Conservation (phyloP, 2,329 filamentous ascomycete species). For the Pseudocercospora macadamiae region DNA sequence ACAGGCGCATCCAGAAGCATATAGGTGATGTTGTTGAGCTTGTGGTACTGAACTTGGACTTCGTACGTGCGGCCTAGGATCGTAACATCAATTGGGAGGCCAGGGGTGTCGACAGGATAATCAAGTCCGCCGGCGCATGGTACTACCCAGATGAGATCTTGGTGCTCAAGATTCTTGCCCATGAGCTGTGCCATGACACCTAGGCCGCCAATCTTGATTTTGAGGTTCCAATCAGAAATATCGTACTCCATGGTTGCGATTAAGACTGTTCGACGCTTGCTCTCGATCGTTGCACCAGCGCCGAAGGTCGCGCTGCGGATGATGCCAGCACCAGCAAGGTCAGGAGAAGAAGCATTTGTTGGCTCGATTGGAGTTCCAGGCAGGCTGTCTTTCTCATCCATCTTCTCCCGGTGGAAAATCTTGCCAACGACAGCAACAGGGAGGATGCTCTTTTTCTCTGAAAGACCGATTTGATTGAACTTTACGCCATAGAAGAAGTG, state of each 20-base stretch:
- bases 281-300: constrained; percentile 30
- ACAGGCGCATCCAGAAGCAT: constrained; percentile 67
- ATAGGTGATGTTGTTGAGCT: constrained; percentile 65
- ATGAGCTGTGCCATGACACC: constrained; percentile 71
- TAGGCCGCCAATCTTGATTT: constrained; percentile 70
- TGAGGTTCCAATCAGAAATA: constrained; percentile 70
- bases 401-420: constrained; percentile 29
- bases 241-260: constrained; percentile 75
- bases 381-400: constrained; percentile 30
- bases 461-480: constrained; percentile 62
- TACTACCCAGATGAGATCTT: constrained; percentile 61
- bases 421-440: constrained; percentile 30
- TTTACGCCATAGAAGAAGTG: constrained; percentile 66
- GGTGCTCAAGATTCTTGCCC: constrained; percentile 64
- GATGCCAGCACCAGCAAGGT: constrained; percentile 27
- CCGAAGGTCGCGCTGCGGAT: constrained; percentile 27
- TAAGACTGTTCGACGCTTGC: constrained; percentile 57
- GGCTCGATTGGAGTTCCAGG: constrained; percentile 15
- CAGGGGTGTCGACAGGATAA: constrained; percentile 61
- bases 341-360: constrained; percentile 14
- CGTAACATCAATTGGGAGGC: constrained; percentile 62
- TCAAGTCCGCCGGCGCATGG: constrained; percentile 61
- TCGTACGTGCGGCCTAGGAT: constrained; percentile 62
- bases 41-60: constrained; percentile 65
- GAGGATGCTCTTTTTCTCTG: constrained; percentile 49